phyloP scores from a whole-genome alignment of 805 yeast species.

The Schwanniomyces polymorphus region DNA sequence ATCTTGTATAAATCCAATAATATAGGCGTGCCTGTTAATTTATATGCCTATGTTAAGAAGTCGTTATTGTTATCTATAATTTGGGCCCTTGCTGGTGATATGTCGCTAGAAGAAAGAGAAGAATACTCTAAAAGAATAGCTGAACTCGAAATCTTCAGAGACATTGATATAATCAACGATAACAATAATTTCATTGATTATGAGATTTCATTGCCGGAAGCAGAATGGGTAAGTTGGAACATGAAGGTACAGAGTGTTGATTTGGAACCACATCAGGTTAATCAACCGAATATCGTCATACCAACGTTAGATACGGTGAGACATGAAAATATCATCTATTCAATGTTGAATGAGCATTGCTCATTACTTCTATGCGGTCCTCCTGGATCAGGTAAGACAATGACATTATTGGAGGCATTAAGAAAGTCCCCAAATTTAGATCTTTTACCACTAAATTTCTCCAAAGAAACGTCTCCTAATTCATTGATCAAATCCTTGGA shows the following conservation, averaged over 20 bases:
- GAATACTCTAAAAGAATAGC: conserved; percentile 31
- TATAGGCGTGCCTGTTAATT: conserved; percentile 12
- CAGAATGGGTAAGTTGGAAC: conserved; percentile 47
- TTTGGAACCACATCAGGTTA: conserved; percentile 59
- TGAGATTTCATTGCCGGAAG: conserved; percentile 44
- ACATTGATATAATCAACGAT: conserved; percentile 1
- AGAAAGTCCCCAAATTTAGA: conserved; percentile 57
- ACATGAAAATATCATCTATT: conserved; percentile 61
- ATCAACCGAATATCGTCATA: conserved; percentile 62
- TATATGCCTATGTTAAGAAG: conserved; percentile 28
- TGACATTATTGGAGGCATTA: conserved; percentile 76
- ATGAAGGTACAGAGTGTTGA: conserved; percentile 39
- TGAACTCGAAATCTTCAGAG: conserved; percentile 13
- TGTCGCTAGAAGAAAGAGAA: conserved; percentile 36
- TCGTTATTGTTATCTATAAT: conserved; percentile 38
- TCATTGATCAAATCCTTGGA: conserved; percentile 64
- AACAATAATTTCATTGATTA: conserved; percentile 24
- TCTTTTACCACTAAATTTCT: conserved; percentile 72
- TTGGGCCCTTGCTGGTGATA: conserved; percentile 72
- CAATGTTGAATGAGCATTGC: conserved; percentile 53
- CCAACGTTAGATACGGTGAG: conserved; percentile 78
- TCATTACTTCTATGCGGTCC: conserved; percentile 88
- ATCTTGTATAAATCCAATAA: conserved; percentile 8
- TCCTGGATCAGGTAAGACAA: conserved; percentile 96
- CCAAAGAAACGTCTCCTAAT: conserved; percentile 72